phyloP scores from a whole-genome alignment of 108 stramenopile species.

The Nitzschia sp. region DNA sequence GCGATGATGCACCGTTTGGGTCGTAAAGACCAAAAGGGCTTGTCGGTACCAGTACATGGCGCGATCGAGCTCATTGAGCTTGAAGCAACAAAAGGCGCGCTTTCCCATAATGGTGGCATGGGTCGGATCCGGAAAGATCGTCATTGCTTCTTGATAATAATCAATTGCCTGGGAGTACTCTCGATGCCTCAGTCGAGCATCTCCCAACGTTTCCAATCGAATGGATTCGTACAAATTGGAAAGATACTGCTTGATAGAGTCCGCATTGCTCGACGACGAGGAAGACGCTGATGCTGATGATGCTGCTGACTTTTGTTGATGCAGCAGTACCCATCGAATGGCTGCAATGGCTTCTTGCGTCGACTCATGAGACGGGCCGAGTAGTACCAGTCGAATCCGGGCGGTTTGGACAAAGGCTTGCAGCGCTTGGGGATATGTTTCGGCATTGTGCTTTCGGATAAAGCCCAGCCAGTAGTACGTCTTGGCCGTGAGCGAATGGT shows the following conservation, averaged over 20 bases:
- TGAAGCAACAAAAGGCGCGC: conserved; percentile 20
- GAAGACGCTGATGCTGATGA: too few species aligned
- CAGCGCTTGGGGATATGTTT: background rate
- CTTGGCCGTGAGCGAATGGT: conserved; percentile 26
- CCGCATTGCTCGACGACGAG: background rate
- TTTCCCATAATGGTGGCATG: conserved; percentile 17
- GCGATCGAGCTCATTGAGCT: background rate
- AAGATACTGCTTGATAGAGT: conserved; percentile 7
- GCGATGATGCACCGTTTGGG: conserved; percentile 9
- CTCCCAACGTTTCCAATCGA: conserved; percentile 20
- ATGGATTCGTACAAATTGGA: conserved; percentile 10
- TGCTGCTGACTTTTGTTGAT: too few species aligned
- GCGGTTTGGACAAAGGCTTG: conserved; percentile 13
- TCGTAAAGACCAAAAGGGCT: background rate
- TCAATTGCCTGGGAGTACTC: background rate
- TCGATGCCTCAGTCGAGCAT: conserved; percentile 11
- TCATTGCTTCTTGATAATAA: conserved; percentile 14
- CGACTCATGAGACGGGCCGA: conserved; percentile 1
- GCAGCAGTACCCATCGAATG: conserved; percentile 2
- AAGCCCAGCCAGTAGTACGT: conserved; percentile 34
- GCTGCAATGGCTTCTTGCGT: conserved; percentile 18
- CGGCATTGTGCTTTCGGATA: conserved; percentile 11
- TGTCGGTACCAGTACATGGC: conserved; percentile 15
- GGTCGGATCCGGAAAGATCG: conserved; percentile 3
- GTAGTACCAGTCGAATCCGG: conserved; percentile 13